phyloP scores from a whole-genome alignment of 2,329 filamentous ascomycete species.

The Microcyclospora pomicola region DNA sequence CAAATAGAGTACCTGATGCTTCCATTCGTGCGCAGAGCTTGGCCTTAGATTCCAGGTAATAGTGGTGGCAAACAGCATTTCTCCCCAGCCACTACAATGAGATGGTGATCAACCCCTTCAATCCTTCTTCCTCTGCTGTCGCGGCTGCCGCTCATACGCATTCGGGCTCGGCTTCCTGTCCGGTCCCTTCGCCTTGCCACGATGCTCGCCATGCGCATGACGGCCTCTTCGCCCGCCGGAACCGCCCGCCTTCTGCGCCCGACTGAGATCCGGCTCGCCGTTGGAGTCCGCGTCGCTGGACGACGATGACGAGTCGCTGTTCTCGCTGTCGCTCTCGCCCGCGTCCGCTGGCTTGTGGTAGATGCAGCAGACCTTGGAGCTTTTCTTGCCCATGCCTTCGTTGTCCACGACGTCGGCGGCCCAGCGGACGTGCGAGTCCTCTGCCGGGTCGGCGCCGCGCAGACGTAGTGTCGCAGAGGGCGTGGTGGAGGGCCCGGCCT shows the following conservation, averaged over 20 bases:
- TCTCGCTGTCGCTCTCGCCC: conserved; percentile 59
- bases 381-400: conserved; percentile 86
- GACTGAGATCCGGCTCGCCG: conserved; percentile 40
- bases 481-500: conserved; percentile 9
- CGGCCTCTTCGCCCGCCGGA: conserved; percentile 28
- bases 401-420: conserved; percentile 89
- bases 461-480: conserved; percentile 24
- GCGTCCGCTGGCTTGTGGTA: conserved; percentile 76
- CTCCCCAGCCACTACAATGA: no score
- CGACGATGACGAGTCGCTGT: conserved; percentile 43
- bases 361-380: conserved; percentile 98
- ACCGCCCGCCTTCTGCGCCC: conserved; percentile 28
- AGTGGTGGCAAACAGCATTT: no score
- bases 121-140: conserved; percentile 22
- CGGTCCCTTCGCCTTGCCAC: conserved; percentile 25
- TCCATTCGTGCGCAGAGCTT: no score
- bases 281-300: conserved; percentile 42
- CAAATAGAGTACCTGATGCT: no score
- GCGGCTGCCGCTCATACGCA: conserved; percentile 66
- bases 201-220: conserved; percentile 23
- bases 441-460: conserved; percentile 26
- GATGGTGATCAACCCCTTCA: no score
- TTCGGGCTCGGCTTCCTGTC: conserved; percentile 55
- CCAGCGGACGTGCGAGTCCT: conserved; percentile 65
- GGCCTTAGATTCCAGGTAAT: no score